Conservation (phyloP, 495 filamentous ascomycete species). For the Margaritispora aquatica region DNA sequence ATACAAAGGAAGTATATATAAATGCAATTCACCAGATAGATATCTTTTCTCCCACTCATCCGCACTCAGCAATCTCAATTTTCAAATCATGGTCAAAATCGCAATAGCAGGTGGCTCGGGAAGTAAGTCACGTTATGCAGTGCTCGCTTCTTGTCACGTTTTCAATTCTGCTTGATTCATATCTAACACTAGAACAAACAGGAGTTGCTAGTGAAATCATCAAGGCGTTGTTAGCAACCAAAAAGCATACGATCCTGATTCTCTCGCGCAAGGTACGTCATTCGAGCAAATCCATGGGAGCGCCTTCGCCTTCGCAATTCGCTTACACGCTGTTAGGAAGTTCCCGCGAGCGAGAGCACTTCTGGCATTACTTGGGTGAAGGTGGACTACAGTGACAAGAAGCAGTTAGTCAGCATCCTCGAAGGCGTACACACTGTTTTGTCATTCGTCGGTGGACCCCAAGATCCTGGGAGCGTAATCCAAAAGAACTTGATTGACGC, state of each 20-base stretch:
- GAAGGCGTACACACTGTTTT: slow-evolving; percentile 48
- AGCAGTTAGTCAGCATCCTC: slow-evolving; percentile 31
- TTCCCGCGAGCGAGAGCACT: background rate
- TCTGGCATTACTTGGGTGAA: slow-evolving; percentile 1
- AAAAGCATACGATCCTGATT: slow-evolving; percentile 6
- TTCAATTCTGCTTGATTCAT: background rate
- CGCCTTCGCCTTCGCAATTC: background rate
- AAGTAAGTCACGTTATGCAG: background rate
- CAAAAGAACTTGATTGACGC: slow-evolving; percentile 49
- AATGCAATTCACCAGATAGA: background rate
- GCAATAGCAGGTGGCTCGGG: slow-evolving; percentile 9
- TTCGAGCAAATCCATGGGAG: background rate
- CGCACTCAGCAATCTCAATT: background rate
- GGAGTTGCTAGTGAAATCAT: slow-evolving; percentile 6
- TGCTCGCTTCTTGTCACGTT: background rate
- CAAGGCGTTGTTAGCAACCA: background rate
- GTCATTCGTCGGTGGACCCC: slow-evolving; percentile 40
- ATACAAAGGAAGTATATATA: background rate
- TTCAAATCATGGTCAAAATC: slow-evolving; percentile 3
- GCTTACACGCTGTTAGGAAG: background rate
- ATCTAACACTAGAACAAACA: background rate
- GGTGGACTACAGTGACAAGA: slow-evolving; percentile 38
- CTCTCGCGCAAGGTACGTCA: slow-evolving; percentile 2
- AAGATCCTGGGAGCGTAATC: slow-evolving; percentile 28
- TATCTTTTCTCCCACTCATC: background rate